A percentile compares a stretch with the other conserved stretches of the same genome.
phyloP scores from a whole-genome alignment of 2,329 filamentous ascomycete genomes.

The Graphium sp. region DNA sequence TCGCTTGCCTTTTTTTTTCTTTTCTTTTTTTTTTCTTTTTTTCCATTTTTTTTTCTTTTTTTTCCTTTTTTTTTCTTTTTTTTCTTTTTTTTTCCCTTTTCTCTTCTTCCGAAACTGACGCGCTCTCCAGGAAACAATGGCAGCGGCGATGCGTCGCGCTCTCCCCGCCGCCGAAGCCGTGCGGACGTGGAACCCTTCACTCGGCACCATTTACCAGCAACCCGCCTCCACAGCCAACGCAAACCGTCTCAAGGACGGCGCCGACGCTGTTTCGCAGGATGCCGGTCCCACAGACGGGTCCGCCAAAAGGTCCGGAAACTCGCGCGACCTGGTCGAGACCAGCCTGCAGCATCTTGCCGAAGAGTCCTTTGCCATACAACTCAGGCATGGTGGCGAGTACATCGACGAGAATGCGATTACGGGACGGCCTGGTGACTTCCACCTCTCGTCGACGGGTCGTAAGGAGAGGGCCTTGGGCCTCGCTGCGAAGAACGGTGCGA shows the following conservation, averaged over 20 bases:
- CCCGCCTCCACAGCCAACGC: conserved; percentile 11
- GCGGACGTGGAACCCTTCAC: conserved; percentile 35
- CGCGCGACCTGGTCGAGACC: conserved; percentile 11
- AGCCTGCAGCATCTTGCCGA: conserved; percentile 32
- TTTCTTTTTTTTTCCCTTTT: not conserved
- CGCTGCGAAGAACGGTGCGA: conserved; percentile 3
- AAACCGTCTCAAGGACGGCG: too few relatives aligned
- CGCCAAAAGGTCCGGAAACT: conserved; percentile 8
- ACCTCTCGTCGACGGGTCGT: conserved; percentile 43
- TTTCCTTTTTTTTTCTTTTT: not conserved
- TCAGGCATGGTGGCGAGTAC: conserved; percentile 45
- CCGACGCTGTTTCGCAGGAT: conserved; percentile 11
- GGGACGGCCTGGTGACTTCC: conserved; percentile 47
- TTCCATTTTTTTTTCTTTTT: not conserved
- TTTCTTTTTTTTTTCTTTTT: not conserved
- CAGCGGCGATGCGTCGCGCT: conserved; percentile 33
- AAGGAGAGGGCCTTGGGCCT: conserved; percentile 18
- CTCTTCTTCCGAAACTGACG: not conserved
- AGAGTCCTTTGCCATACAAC: conserved; percentile 38
- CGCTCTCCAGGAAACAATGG: conserved; percentile 29
- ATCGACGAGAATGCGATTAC: conserved; percentile 54
- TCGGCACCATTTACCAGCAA: conserved; percentile 32
- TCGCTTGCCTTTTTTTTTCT: not conserved
- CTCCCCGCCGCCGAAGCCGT: conserved; percentile 31
- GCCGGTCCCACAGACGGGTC: conserved; percentile 21